Base-by-base conservation (phyloP, 1,284 basidiomycete genomes). In the Leccinum subrobustum region DNA sequence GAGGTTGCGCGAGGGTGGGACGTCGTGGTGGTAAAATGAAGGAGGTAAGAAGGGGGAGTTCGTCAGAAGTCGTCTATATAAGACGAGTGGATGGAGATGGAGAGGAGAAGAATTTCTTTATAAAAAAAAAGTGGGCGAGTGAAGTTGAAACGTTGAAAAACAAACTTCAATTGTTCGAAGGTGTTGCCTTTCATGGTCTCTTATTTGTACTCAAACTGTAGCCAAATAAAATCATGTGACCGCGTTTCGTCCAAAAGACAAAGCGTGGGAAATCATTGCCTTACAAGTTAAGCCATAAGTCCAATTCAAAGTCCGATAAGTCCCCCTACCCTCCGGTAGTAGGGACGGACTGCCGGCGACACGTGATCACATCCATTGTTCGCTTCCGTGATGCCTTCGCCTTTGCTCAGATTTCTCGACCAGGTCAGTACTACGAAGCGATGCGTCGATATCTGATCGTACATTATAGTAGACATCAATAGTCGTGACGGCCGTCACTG, bases 11-110 rank as follows among this genome's bases (percentile, higher is more conserved):
- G 76, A 68, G 84, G 75, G 67, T 81, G 83, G 73, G 84, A 79
- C 70, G 85, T 84, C 70, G 85, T 84, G 77, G 89, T 88, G 83
- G 86, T 83, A 73, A 79, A 88, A 79, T 75, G 72, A 66, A 67
- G 63, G 60, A 60, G 60, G 66, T 63, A 62, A 48, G 54, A 57
- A 54, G 47, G n/a, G n/a, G 55, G 37, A 12, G n/a, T 37, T 53
- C 23, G 53, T 56, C 37, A 12, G 27, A 37, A 12, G 63, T 64
- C 70, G 63, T 63, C 71, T 58, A 29, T 23, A 23, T 8, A 56
- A 65, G 70, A 70, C 70, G 64, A n/a, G 14, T n/a, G 56, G 57
- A 52, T 52, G 55, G 52, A 57, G 61, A 64, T 57, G 64, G 35
- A 56, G 55, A 52, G 57, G 50, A 56, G 27, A 54, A 57, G 61